Evolutionary conservation across 495 filamentous ascomycete species (phyloP).

Genomic region (Pseudevernia furfuracea): DNA sequence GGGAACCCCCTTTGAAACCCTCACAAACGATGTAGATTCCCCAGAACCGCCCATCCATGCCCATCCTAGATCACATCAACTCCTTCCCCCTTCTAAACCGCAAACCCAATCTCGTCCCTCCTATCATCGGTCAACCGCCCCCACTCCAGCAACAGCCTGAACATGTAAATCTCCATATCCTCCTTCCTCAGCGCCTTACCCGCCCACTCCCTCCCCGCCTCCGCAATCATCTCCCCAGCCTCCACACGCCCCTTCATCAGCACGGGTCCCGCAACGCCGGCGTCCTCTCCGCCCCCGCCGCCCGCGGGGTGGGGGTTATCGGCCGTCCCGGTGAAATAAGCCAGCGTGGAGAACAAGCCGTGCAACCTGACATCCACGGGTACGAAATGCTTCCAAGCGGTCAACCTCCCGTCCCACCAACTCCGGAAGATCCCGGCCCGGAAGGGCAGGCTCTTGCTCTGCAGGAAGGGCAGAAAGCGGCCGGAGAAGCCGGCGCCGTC

Average conservation of each 20-base stretch:
- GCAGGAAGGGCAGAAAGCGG: slow-evolving; percentile 55
- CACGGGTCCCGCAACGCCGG: slow-evolving; percentile 26
- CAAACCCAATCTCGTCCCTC: slow-evolving; percentile 52
- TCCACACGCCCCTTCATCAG: slow-evolving; percentile 29
- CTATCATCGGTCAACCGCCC: slow-evolving; percentile 55
- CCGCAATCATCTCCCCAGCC: slow-evolving; percentile 54
- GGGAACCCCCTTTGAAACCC: too few relatives aligned
- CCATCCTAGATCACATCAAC: background rate
- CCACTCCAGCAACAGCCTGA: slow-evolving; percentile 71
- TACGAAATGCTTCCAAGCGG: slow-evolving; percentile 71
- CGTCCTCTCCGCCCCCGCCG: slow-evolving; percentile 31
- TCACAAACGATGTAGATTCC: background rate
- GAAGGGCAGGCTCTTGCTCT: slow-evolving; percentile 56
- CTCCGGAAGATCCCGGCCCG: slow-evolving; percentile 57
- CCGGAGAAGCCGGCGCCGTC: slow-evolving; percentile 62
- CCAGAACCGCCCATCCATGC: background rate
- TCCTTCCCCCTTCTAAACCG: background rate
- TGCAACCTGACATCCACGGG: slow-evolving; percentile 64
- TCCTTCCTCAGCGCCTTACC: slow-evolving; percentile 59
- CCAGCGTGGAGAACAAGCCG: slow-evolving; percentile 54
- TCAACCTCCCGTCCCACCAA: slow-evolving; percentile 66
- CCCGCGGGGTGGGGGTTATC: slow-evolving; percentile 21
- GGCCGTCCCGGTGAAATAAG: slow-evolving; percentile 51
- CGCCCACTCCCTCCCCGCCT: slow-evolving; percentile 59
- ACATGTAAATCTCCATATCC: slow-evolving; percentile 81